Percentiles rank a stretch among this genome's conserved stretches.
Evolutionary conservation across 1,284 basidiomycete genomes (phyloP).

Genomic region (Ustilago loliicola): DNA sequence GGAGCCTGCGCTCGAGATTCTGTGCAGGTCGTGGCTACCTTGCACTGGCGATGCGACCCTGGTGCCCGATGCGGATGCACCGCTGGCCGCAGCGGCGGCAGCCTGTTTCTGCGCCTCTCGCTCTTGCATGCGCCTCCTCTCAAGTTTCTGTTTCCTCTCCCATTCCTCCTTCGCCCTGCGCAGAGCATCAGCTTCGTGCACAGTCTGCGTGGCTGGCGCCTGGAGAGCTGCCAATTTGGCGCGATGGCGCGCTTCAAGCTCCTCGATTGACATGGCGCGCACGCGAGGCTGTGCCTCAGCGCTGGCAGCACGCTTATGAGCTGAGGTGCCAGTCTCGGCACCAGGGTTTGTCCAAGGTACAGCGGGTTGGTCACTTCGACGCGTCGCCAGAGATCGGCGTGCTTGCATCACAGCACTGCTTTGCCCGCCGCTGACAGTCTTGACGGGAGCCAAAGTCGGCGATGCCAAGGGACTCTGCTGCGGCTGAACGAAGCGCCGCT

Average conservation of each 20-base stretch:
- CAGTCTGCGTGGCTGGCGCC: conserved; percentile 43
- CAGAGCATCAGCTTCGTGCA: conserved; percentile 48
- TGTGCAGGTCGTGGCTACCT: conserved; percentile 14
- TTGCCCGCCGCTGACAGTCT: conserved; percentile 29
- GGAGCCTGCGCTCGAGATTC: conserved; percentile 2
- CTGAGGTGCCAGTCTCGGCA: conserved; percentile 7
- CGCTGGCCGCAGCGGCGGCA: conserved; percentile 29
- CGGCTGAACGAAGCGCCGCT: conserved; percentile 3
- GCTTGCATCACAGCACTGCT: conserved; percentile 37
- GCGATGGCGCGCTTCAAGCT: conserved; percentile 50
- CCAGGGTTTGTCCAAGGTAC: conserved; percentile 50
- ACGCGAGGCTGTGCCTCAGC: conserved; percentile 16
- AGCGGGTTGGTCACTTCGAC: conserved; percentile 32
- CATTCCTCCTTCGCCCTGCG: conserved; percentile 51
- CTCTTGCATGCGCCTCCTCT: conserved; percentile 48
- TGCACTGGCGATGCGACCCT: conserved; percentile 28
- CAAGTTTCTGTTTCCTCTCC: conserved; percentile 43
- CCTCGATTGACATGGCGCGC: conserved; percentile 52
- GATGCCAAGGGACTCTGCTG: conserved; percentile 18
- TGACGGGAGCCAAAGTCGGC: conserved; percentile 9
- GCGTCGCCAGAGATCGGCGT: conserved; percentile 38
- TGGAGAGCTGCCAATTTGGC: conserved; percentile 55
- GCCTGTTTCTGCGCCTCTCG: conserved; percentile 38
- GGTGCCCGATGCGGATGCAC: conserved; percentile 22
- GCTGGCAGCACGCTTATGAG: conserved; percentile 19